A percentile compares a stretch with the other conserved stretches of the same genome.
Conservation (phyloP, 305 asterid genomes). For the Stenogyne calaminthoides region DNA sequence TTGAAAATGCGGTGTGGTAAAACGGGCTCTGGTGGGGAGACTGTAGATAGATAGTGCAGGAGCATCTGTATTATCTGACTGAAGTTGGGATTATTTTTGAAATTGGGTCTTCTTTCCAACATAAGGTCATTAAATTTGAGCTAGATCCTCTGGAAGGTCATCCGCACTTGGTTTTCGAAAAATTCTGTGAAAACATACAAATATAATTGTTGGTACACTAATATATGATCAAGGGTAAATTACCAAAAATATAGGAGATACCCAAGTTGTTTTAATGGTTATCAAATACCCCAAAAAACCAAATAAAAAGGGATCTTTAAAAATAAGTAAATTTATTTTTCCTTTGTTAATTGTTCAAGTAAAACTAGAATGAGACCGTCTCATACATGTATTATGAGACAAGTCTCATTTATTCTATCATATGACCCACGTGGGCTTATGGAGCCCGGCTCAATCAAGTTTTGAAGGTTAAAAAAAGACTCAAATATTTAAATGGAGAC, state of each 20-base stretch:
- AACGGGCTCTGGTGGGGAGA: slow-evolving; percentile 70
- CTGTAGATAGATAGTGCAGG: slow-evolving; percentile 61
- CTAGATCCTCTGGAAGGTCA: slow-evolving; percentile 76
- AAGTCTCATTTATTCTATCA: too few species aligned
- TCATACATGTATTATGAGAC: too few species aligned
- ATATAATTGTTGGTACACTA: neutral
- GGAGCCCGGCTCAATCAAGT: too few species aligned
- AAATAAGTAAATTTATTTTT: too few species aligned
- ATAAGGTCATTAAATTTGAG: slow-evolving; percentile 80
- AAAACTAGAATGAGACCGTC: too few species aligned
- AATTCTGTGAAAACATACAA: slow-evolving; percentile 53
- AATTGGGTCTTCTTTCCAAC: slow-evolving; percentile 97
- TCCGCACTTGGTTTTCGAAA: slow-evolving; percentile 86
- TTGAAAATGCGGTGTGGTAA: slow-evolving; percentile 60
- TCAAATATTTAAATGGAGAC: too few species aligned
- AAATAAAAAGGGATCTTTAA: too few species aligned
- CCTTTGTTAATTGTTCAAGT: too few species aligned
- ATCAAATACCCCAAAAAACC: neutral
- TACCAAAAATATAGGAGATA: too few species aligned
- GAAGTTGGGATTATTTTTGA: slow-evolving; percentile 84
- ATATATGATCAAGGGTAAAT: neutral
- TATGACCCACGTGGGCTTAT: too few species aligned
- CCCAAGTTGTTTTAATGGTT: too few species aligned
- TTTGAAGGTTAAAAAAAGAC: too few species aligned
- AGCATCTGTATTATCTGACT: slow-evolving; percentile 94